Conservation (phyloP, 1,284 basidiomycete genomes). For the Cryptococcus amylolentus region DNA sequence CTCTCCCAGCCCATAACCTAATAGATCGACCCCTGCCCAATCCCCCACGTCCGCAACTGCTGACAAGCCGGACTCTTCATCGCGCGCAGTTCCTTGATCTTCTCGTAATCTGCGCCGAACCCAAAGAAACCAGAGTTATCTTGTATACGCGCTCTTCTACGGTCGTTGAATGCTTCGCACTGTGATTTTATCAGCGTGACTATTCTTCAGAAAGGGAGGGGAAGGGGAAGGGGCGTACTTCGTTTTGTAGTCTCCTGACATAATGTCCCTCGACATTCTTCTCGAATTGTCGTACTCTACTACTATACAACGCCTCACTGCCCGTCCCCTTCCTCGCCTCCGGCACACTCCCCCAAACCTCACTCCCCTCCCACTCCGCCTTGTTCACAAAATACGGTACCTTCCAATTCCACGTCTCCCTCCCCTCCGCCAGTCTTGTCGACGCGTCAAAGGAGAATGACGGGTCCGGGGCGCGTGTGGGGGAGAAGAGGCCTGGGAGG, state of each 20-base stretch:
- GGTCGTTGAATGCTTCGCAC: constrained; percentile 39
- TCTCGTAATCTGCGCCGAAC: constrained; percentile 81
- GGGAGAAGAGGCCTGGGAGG: constrained; percentile 67
- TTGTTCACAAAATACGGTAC: constrained; percentile 84
- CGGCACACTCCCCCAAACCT: constrained; percentile 61
- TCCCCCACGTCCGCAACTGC: constrained; percentile 35
- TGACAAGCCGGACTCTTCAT: constrained; percentile 62
- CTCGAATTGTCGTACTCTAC: constrained; percentile 44
- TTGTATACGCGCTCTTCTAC: constrained; percentile 56
- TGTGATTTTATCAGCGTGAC: constrained; percentile 8
- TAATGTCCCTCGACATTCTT: constrained; percentile 65
- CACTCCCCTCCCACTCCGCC: constrained; percentile 71
- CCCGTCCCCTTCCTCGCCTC: constrained; percentile 59
- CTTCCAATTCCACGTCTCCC: constrained; percentile 64
- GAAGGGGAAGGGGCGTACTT: constrained; percentile 57
- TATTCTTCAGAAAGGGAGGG: neutral
- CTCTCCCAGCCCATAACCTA: neutral
- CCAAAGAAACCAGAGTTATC: constrained; percentile 81
- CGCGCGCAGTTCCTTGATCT: constrained; percentile 48
- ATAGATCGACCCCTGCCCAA: neutral
- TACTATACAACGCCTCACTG: constrained; percentile 41
- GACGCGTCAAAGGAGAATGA: constrained; percentile 65
- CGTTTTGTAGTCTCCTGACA: constrained; percentile 63
- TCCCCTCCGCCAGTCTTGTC: constrained; percentile 59
- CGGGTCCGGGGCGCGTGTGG: constrained; percentile 70